Conservation (phyloP, 495 filamentous ascomycete species). For the Penicilliopsis zonata region DNA sequence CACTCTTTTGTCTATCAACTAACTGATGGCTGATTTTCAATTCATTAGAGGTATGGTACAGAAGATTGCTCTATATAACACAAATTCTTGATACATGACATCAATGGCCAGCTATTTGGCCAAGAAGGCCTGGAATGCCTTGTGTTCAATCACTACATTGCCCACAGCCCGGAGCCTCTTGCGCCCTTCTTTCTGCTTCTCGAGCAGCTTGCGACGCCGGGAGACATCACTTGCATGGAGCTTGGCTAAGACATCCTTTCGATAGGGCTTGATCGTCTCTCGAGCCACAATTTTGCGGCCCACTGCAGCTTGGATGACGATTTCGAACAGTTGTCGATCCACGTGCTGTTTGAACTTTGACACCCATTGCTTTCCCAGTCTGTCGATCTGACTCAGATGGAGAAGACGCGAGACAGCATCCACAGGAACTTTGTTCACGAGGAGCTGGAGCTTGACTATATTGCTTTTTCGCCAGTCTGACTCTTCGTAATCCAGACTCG, state of each 20-base stretch:
- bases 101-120: constrained; percentile 42
- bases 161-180: constrained; percentile 65
- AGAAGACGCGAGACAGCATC: constrained; percentile 90
- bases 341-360: constrained; percentile 96
- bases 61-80: too few relatives aligned
- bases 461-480: constrained; percentile 71
- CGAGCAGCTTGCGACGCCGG: constrained; percentile 72
- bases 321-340: constrained; percentile 89
- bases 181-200: constrained; percentile 94
- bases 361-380: constrained; percentile 77
- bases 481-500: constrained; percentile 90
- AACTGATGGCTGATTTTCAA: too few relatives aligned
- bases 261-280: constrained; percentile 92
- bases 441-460: constrained; percentile 79
- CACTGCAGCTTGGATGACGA: constrained; percentile 85
- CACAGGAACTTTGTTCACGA: constrained; percentile 87
- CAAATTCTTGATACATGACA: too few relatives aligned
- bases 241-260: constrained; percentile 90
- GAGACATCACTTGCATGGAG: constrained; percentile 84
- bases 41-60: too few relatives aligned
- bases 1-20: too few relatives aligned
- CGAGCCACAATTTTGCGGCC: constrained; percentile 77
- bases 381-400: constrained; percentile 63
- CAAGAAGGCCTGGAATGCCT: constrained; percentile 86
- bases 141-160: constrained; percentile 85